Conservation (phyloP, 2,329 filamentous ascomycete genomes). For the Neonectria faginata region DNA sequence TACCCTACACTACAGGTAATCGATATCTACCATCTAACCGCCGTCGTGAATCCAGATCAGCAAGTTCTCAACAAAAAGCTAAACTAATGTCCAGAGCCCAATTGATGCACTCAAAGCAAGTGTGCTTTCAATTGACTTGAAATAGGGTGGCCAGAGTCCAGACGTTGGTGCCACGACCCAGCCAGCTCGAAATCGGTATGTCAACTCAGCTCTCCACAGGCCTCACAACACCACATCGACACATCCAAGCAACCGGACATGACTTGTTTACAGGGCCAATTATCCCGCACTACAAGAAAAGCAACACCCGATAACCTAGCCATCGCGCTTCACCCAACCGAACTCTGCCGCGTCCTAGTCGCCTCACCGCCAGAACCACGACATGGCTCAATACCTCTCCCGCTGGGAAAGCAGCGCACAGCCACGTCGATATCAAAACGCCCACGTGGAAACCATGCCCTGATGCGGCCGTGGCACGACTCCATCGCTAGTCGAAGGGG, state of each 20-base stretch:
- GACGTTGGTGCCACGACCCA: background rate
- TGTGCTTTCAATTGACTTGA: background rate
- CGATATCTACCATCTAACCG: too few relatives aligned
- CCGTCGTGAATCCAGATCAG: background rate
- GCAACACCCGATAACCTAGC: background rate
- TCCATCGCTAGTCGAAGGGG: background rate
- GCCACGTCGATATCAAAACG: constrained; percentile 13
- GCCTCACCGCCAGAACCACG: constrained; percentile 1
- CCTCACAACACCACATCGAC: background rate
- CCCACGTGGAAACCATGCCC: constrained; percentile 1
- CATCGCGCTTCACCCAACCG: background rate
- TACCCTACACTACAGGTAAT: background rate
- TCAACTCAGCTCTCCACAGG: background rate
- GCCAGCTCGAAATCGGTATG: background rate
- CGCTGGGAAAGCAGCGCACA: background rate
- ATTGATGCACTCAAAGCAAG: background rate
- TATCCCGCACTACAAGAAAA: background rate
- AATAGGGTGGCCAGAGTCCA: background rate
- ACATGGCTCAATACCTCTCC: background rate
- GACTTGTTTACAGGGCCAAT: background rate
- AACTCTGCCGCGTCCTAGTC: background rate
- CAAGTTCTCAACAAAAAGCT: background rate
- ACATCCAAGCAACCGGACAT: background rate
- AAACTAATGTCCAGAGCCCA: background rate
- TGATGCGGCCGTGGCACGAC: constrained; percentile 24